Conservation (phyloP, 805 yeast species). For the Pichia gijzeniarum region DNA sequence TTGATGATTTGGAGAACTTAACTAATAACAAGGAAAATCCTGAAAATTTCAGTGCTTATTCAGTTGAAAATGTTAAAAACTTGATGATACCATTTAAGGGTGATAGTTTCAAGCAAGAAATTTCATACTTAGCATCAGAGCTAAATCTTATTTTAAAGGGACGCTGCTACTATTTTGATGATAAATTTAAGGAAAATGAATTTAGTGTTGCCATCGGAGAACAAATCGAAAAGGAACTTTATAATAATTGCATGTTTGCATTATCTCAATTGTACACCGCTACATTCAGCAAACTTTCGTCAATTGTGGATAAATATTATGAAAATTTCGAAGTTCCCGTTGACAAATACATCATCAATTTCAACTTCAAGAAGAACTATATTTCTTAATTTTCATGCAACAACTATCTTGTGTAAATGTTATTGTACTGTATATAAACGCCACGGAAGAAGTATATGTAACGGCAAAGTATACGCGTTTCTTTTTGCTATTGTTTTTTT, state of each 20-base stretch:
- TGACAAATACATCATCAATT: slow-evolving; percentile 28
- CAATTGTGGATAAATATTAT: slow-evolving; percentile 50
- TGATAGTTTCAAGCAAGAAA: slow-evolving; percentile 49
- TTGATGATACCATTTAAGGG: slow-evolving; percentile 52
- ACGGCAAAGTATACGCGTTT: too few relatives aligned
- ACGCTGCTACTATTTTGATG: slow-evolving; percentile 16
- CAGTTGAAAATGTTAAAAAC: slow-evolving; percentile 50
- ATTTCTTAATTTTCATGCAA: background rate
- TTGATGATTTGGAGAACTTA: slow-evolving; percentile 54
- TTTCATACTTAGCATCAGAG: slow-evolving; percentile 47
- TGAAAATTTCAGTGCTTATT: slow-evolving; percentile 57
- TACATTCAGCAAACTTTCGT: slow-evolving; percentile 47
- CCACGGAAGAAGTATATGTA: too few relatives aligned
- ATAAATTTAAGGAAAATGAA: slow-evolving; percentile 22
- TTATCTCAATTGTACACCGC: slow-evolving; percentile 55
- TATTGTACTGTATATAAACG: too few relatives aligned
- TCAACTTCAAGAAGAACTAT: slow-evolving; percentile 26
- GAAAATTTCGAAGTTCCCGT: slow-evolving; percentile 28
- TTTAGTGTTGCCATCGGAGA: slow-evolving; percentile 23
- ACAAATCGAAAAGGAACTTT: slow-evolving; percentile 46
- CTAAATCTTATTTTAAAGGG: slow-evolving; percentile 46
- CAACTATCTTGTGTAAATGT: too few relatives aligned
- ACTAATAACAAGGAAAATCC: slow-evolving; percentile 39
- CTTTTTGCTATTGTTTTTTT: too few relatives aligned
- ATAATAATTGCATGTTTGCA: slow-evolving; percentile 63